Conservation (phyloP, 345 rosid species). For the Isatis tinctoria region DNA sequence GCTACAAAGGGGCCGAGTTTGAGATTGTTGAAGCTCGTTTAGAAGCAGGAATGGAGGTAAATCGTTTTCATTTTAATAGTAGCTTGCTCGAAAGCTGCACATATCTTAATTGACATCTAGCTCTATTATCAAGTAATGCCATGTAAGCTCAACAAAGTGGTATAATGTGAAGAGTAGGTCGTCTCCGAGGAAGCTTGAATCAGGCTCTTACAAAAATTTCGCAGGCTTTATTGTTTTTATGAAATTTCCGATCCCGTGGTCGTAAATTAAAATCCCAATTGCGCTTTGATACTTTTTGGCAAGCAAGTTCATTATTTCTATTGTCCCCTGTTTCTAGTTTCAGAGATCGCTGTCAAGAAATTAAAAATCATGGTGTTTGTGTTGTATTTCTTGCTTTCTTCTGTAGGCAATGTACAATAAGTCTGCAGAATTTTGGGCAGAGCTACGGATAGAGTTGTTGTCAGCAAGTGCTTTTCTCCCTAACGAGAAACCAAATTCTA, state of each 20-base stretch:
- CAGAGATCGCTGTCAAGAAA: slow-evolving; percentile 4
- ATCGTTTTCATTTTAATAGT: slow-evolving; percentile 1
- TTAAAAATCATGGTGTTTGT: background rate
- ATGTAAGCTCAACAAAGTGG: slow-evolving; percentile 1
- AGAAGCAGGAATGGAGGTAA: slow-evolving; percentile 89
- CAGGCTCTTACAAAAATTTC: slow-evolving; percentile 4
- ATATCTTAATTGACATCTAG: background rate
- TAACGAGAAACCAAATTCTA: slow-evolving; percentile 73
- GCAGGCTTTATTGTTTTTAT: slow-evolving; percentile 16
- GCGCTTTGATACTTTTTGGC: slow-evolving; percentile 13
- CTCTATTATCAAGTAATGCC: slow-evolving; percentile 8
- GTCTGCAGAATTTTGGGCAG: slow-evolving; percentile 99
- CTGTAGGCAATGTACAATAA: slow-evolving; percentile 82
- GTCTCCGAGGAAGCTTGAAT: slow-evolving; percentile 7
- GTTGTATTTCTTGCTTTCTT: slow-evolving; percentile 13
- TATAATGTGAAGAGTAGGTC: background rate
- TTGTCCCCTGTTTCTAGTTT: slow-evolving; percentile 9
- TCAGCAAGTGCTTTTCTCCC: slow-evolving; percentile 72
- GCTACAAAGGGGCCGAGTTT: slow-evolving; percentile 93
- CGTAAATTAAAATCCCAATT: background rate
- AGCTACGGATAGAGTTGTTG: slow-evolving; percentile 88
- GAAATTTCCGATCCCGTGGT: background rate
- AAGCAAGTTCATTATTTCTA: background rate
- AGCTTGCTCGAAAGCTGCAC: background rate
- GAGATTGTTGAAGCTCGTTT: slow-evolving; percentile 92